Percentiles rank a stretch among this genome's conserved stretches.
phyloP scores from a whole-genome alignment of 495 filamentous ascomycete species.

The Aspergillus nidulans region DNA sequence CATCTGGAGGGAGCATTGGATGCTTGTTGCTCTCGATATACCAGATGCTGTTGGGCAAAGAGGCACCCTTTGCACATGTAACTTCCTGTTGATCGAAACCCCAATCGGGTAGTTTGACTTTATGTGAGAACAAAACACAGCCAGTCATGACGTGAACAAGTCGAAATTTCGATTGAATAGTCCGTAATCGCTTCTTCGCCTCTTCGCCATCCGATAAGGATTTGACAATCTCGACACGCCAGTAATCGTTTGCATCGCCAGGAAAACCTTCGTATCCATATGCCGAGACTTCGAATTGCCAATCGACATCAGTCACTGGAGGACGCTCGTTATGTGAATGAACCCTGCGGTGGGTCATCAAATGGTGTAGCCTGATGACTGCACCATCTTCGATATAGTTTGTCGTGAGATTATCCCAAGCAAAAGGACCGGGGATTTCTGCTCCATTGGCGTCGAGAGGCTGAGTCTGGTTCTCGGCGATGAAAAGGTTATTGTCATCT shows the following conservation, averaged over 20 bases:
- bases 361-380: conserved; percentile 76
- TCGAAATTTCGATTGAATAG: conserved; percentile 94
- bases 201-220: conserved; percentile 74
- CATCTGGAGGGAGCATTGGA: conserved; percentile 62
- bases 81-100: conserved; percentile 97
- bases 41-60: conserved; percentile 94
- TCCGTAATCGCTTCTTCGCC: conserved; percentile 81
- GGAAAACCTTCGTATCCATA: conserved; percentile 97
- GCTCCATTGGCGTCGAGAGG: conserved; percentile 70
- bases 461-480: conserved; percentile 93
- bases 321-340: conserved; percentile 97
- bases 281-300: conserved; percentile 97
- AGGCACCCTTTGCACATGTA: conserved; percentile 89
- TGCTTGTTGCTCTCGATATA: conserved; percentile 90
- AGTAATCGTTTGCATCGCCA: conserved; percentile 94
- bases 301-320: conserved; percentile 94
- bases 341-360: conserved; percentile 76
- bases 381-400: conserved; percentile 74
- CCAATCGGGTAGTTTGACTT: conserved; percentile 97
- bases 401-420: conserved; percentile 73
- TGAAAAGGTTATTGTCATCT: conserved; percentile 94
- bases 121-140: conserved; percentile 95
- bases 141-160: conserved; percentile 96
- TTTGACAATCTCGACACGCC: conserved; percentile 91
- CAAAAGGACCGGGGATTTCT: conserved; percentile 70